phyloP scores from a whole-genome alignment of 768 basidiomycete species.

The Pleurotus platypus region DNA sequence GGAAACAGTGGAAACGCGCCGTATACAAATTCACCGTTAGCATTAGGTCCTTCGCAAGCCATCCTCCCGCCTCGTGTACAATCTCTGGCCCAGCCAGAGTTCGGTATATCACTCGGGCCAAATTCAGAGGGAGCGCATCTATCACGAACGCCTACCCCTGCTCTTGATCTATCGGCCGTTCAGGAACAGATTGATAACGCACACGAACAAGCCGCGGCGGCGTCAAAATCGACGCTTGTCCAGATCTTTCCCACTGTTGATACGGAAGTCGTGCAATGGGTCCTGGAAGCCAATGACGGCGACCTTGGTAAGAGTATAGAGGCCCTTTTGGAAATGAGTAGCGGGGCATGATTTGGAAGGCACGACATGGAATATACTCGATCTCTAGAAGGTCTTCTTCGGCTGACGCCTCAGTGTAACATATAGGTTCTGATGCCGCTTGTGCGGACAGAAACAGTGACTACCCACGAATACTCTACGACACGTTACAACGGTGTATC shows the following conservation, averaged over 20 bases:
- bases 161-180: constrained; percentile 63
- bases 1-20: constrained; percentile 23
- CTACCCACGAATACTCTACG: too few species aligned
- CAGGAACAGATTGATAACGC: constrained; percentile 78
- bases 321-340: constrained; percentile 71
- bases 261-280: constrained; percentile 80
- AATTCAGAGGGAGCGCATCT: constrained; percentile 31
- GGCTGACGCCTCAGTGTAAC: too few species aligned
- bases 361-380: too few species aligned
- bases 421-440: too few species aligned
- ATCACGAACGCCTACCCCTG: constrained; percentile 69
- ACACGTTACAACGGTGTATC: too few species aligned
- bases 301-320: constrained; percentile 92
- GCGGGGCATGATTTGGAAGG: constrained; percentile 23
- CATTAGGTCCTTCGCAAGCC: constrained; percentile 47
- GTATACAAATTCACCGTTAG: constrained; percentile 44
- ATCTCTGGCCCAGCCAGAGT: constrained; percentile 24
- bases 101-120: constrained; percentile 14
- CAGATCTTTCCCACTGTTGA: constrained; percentile 91
- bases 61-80: constrained; percentile 36
- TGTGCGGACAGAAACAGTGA: too few species aligned
- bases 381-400: too few species aligned
- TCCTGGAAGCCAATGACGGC: constrained; percentile 84
- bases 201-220: constrained; percentile 67
- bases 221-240: constrained; percentile 69